Percentiles rank a stretch among this genome's conserved stretches.
Conservation (phyloP, 176 grass and related monocot species). For the Lolium rigidum region DNA sequence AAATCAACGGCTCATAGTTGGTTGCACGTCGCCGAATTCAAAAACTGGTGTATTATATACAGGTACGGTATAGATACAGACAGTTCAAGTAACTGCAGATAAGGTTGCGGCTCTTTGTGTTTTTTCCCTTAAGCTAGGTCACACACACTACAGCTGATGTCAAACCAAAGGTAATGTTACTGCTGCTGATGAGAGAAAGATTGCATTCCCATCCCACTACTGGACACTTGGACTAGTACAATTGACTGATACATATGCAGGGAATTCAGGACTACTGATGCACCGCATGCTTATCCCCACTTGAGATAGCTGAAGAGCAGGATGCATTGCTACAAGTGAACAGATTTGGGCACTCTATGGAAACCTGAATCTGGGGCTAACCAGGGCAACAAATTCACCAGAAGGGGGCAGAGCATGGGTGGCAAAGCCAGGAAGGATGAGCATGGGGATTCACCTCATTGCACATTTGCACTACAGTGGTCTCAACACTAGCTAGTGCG, state of each 20-base stretch:
- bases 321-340: background rate
- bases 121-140: background rate
- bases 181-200: background rate
- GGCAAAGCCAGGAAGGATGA: background rate
- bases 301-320: background rate
- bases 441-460: background rate
- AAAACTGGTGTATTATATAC: too few species aligned
- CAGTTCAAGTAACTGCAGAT: background rate
- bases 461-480: background rate
- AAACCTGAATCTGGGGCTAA: slow-evolving; percentile 5
- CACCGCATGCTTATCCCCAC: background rate
- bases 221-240: background rate
- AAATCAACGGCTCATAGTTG: too few species aligned
- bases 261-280: background rate
- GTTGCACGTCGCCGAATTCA: too few species aligned
- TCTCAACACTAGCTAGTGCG: background rate
- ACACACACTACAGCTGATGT: background rate
- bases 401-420: background rate
- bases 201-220: background rate
- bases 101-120: background rate
- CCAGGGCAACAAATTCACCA: background rate
- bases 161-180: background rate
- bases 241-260: background rate
- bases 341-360: background rate
- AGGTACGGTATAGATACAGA: too few species aligned